Percentiles rank a stretch among this genome's conserved stretches.
Evolutionary conservation across 371 early-diverging fungal genomes (phyloP).

Genomic region (Choanephora cucurbitarum): DNA sequence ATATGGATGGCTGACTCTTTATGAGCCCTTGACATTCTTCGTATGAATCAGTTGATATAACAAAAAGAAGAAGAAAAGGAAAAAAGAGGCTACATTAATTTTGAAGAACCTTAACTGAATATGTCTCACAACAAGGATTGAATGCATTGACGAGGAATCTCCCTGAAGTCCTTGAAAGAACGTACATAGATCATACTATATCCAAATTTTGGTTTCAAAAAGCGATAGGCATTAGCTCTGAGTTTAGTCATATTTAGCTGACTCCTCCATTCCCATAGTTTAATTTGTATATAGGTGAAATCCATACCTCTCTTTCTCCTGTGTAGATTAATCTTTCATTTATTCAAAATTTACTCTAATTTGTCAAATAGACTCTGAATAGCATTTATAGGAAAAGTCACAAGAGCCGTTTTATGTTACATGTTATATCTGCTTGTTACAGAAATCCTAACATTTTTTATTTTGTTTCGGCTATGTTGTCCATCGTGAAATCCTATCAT

Average conservation of each 20-base stretch:
- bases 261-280: neutral
- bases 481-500: too few relatives aligned
- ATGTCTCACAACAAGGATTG: neutral
- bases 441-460: too few relatives aligned
- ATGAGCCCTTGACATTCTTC: constrained; percentile 20
- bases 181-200: neutral
- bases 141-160: neutral
- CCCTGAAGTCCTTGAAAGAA: neutral
- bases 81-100: neutral
- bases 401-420: too few relatives aligned
- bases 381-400: too few relatives aligned
- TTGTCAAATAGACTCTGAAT: neutral
- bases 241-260: neutral
- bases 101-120: neutral
- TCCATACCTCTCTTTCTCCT: neutral
- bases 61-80: constrained; percentile 9
- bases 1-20: constrained; percentile 25
- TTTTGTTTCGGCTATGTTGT: too few relatives aligned
- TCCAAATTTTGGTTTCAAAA: neutral
- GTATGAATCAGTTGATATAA: constrained; percentile 4
- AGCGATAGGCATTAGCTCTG: neutral
- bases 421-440: too few relatives aligned
- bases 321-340: neutral
- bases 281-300: neutral
- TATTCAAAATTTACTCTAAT: neutral